Percentiles rank a stretch among this genome's conserved stretches.
These are phyloP conservation scores for Salisapilia sapeloensis DNA, from an alignment of 352 stramenopile genomes.

Conservation along the genomic window DNA sequence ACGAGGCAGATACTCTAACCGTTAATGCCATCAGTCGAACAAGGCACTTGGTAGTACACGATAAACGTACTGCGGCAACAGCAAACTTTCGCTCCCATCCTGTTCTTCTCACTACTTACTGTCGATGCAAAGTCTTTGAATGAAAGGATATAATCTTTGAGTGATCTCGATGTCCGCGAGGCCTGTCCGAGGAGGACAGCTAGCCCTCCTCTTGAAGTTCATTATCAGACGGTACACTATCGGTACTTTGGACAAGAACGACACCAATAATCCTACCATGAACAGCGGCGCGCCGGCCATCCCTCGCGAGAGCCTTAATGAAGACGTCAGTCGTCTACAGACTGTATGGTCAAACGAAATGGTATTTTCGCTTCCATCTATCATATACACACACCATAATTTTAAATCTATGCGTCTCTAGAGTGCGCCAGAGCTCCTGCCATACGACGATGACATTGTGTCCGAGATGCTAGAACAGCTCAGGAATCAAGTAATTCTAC, in stretches of 20 bases:
- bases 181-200: constrained; percentile 22
- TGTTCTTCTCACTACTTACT: constrained; percentile 3
- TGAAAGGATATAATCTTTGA: constrained; percentile 8
- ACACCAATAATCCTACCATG: constrained; percentile 1
- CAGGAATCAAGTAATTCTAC: constrained; percentile 36
- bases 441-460: constrained; percentile 64
- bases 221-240: constrained; percentile 5
- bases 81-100: no score
- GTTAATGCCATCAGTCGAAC: no score
- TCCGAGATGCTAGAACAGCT: constrained; percentile 73
- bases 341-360: constrained; percentile 70
- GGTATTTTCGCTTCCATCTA: constrained; percentile 9
- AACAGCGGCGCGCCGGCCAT: constrained; percentile 10
- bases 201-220: constrained; percentile 6
- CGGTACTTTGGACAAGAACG: constrained; percentile 2
- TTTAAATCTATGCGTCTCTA: constrained; percentile 6
- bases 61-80: no score
- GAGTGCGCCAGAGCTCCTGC: constrained; percentile 65
- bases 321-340: constrained; percentile 56
- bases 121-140: constrained; percentile 4
- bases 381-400: not conserved
- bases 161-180: constrained; percentile 15
- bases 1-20: no score
- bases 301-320: constrained; percentile 58
- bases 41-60: no score